Base-by-base conservation (phyloP, 2,329 filamentous ascomycete species). In the Nigrograna mackinnonii region DNA sequence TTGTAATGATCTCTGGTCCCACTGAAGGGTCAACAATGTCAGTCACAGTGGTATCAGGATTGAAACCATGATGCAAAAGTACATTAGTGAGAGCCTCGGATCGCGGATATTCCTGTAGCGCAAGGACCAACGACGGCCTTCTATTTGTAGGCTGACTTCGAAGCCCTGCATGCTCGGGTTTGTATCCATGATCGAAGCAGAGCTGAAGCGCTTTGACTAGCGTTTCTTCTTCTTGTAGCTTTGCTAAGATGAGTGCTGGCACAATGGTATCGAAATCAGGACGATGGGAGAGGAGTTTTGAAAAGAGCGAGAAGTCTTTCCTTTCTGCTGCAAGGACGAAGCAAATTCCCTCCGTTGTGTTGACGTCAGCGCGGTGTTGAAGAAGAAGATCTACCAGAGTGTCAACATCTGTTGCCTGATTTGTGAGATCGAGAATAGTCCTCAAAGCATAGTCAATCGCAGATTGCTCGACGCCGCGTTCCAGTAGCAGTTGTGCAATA, bases 191-290 rank as follows among this genome's bases (percentile, higher is more conserved):
- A 43, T 85, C 80, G 43, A 83, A 71, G 53, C 83, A 84, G 4
- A 83, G 65, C 3, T 74, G 69, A 24, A 83, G 55, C 2, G 74
- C 70, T 2, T 75, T 70, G 1, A 61, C 35, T 14, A 64, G 35
- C 40, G 43, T 20, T 11, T 79, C 74, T 43, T 84, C 78, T 2
- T 74, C 57, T n/a, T n/a, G n/a, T 1, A 78, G 58, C 0, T 72
- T 68, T 0, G 74, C 73, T 34, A 77, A 75, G 36, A 86, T 79
- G 2, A 86, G 74, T 22, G 71, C 74, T 16, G 79, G 77, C 39
- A 86, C 79, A 2, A 85, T 61, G 0, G 79, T 71, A 33, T 74
- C 69, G 2, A 75, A 69, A 4, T 72, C 74, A 0, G 82, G 79
- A 6, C 73, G 71, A 39, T 76, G 70, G 4, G 41, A 39, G 31